Base-by-base conservation (phyloP, 805 yeast species). In the Barnettozyma siamensis region DNA sequence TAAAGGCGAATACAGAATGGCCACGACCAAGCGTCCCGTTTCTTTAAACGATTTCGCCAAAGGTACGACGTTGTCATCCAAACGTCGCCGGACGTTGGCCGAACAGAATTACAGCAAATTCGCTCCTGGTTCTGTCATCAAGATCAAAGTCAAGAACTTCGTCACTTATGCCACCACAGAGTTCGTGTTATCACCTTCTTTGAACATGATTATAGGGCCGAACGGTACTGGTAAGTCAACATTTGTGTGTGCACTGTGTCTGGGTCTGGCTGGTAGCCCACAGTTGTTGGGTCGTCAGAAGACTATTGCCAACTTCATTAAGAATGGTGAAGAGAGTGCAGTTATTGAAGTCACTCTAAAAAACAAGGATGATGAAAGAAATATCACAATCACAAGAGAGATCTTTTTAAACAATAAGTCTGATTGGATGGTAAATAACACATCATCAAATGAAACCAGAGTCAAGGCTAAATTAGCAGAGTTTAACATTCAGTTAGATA, bases 161-260 rank as follows among this genome's bases (percentile, higher is more conserved):
- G 84, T 86, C 57, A 83, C 89, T 0, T 84, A 83, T 58, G 54
- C 77, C 1, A 62, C 73, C 35, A 78, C 85, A 0, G 88, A 82
- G 59, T 88, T 87, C 60, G 69, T 71, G 31, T 72, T 91, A 42
- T 83, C 91, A 0, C 96, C 97, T 0, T 70, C 81, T 2, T 69
- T 93, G 57, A 93, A 93, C 57, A 78, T 93, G 81, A 84, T 93
- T 43, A 83, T 93, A 40, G 99, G 97, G 0, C 97, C 97, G 11
- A 93, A 93, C 59, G 99, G 99, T 28, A 77, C 95, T 0, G 99
- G 99, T 7, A 93, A 93, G 55, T 81, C 93, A 30, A 88, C 98
- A 0, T 76, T 93, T 53, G 89, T 93, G 4, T 86, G 96, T 45
- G 98, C 96, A 0, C 76, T 91, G 1, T 91, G 95, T 57, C 67